Evolutionary conservation across 129 eudicot species (phyloP).

Genomic region (Chrysanthemum seticuspe): DNA sequence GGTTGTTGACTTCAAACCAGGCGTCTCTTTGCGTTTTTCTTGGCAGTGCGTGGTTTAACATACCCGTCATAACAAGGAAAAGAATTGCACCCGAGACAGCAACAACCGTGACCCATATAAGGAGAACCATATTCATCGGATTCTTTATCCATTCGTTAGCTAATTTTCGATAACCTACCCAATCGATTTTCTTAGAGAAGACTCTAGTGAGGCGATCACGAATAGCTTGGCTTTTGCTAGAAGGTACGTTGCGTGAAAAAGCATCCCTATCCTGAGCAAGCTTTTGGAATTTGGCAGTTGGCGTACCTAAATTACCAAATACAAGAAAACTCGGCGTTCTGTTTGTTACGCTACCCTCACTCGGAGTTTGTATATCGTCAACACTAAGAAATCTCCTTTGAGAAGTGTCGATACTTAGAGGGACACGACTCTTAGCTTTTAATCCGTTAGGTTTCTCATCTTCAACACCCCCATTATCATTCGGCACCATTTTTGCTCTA

Average conservation of each 20-base stretch:
- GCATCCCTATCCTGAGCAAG: conserved; percentile 67
- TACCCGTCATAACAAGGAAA: conserved; percentile 90
- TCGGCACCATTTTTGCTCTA: conserved; percentile 40
- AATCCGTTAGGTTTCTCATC: conserved; percentile 36
- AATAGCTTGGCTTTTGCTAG: conserved; percentile 53
- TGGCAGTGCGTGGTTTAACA: conserved; percentile 78
- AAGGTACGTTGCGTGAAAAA: conserved; percentile 73
- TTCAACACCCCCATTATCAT: conserved; percentile 39
- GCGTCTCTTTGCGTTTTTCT: conserved; percentile 70
- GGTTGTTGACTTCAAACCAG: conserved; percentile 97
- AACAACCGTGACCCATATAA: conserved; percentile 73
- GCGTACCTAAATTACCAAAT: conserved; percentile 64
- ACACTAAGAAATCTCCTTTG: conserved; percentile 44
- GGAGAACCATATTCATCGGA: conserved; percentile 82
- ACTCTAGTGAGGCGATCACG: conserved; percentile 62
- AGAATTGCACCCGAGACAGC: conserved; percentile 90
- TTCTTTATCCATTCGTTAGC: conserved; percentile 79
- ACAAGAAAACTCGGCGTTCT: conserved; percentile 44
- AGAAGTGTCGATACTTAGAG: conserved; percentile 55
- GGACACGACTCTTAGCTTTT: conserved; percentile 35
- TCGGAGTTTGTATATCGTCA: conserved; percentile 24
- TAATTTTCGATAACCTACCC: conserved; percentile 45
- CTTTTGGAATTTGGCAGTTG: conserved; percentile 60
- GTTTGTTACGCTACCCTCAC: conserved; percentile 27
- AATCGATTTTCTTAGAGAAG: conserved; percentile 66